Evolutionary conservation across 2,329 filamentous ascomycete genomes (phyloP), one percentile per base, ranked within the genome.

Genomic region (Hypoxylon sp.): DNA sequence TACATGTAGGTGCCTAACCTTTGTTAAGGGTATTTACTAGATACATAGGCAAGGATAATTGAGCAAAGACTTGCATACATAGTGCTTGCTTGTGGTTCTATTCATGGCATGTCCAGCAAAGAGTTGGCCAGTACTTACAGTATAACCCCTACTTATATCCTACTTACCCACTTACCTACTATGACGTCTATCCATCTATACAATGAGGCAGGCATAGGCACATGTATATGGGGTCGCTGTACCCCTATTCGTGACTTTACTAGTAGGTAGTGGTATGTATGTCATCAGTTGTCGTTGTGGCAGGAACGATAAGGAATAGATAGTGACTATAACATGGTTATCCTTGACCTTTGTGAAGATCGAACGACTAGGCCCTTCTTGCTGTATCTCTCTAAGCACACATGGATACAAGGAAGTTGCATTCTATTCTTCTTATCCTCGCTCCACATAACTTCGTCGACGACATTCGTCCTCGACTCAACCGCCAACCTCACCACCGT

Each of bases 401-500:
- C 6, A 5, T 46, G 20, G 11, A 6, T 33, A 20, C 3, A 7
- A 57, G 40, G 55, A 60, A 60, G 31, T 22, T 2, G 25, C 57
- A 25, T 31, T 17, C 6, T 44, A 20, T 30, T 27, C 13, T 14
- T 27, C 11, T 56, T 55, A 42, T 56, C 37, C 22, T 44, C 33
- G 10, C 20, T 22, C 17, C 17, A 22, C n/a, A 7, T 44, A 44
- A 6, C 7, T 17, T 20, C 11, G 5, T 17, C 20, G 14, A 7
- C 17, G 40, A 22, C 49, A 14, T 31, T 20, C 30, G 46, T 55
- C 40, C 22, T 54, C 37, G 27, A 51, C 62, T 25, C 50, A 40
- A 51, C 14, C 59, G 58, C 51, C 56, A 17, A 53, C 8, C 57
- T 37, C 61, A 30, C 63, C 37, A 71, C 64, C 65, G 64, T 61